Base-by-base conservation (phyloP, 108 stramenopile species). In the Stephanodiscus minutulus region DNA sequence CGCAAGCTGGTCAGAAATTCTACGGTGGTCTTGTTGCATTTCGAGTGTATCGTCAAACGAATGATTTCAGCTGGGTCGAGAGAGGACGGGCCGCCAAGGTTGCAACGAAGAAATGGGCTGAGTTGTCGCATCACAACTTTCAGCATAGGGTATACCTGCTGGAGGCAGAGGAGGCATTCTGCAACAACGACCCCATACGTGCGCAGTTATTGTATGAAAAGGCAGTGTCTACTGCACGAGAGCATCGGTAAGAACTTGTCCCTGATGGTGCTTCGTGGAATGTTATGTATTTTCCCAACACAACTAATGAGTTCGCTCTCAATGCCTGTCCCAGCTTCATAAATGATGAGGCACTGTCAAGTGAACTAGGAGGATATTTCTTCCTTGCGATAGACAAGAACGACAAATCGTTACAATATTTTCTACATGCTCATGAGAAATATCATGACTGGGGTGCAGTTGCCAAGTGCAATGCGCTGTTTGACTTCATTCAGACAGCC, bases 321-420 rank as follows among this genome's bases (percentile, higher is more conserved):
- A 5, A 25, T 53, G 22, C 5, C 25, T 53, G 3, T 53, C 25
- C 25, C 8, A 65, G 60, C 33, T 72, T 72, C 53, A 46, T 77
- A 4, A 64, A 66, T n/a, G 76, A 71, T 18, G 63, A 77, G 50
- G 74, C 74, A 2, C 36, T 74, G 56, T 68, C 74, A 6, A 55
- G 57, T 29, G 67, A 74, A 44, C 39, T 68, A 1, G 70, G 64
- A 33, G 76, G 63, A 13, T 57, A 72, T 53, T 77, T 77, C 20
- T 65, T 57, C 43, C 47, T 72, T 11, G 47, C 39, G 20, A 17
- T 56, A 24, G 76, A 37, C 21, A 56, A 56, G 22, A 75, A 52
- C n/a, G 41, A 7, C 13, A 48, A n/a, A 5, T 36, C 74, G 7
- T 3, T 59, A 17, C 50, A 70, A 12, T 70, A 75, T 41, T 75